Evolutionary conservation across 2,329 filamentous ascomycete species (phyloP), one percentile per base, ranked within the genome.

Genomic region (Torrubiella hemipterigena): DNA sequence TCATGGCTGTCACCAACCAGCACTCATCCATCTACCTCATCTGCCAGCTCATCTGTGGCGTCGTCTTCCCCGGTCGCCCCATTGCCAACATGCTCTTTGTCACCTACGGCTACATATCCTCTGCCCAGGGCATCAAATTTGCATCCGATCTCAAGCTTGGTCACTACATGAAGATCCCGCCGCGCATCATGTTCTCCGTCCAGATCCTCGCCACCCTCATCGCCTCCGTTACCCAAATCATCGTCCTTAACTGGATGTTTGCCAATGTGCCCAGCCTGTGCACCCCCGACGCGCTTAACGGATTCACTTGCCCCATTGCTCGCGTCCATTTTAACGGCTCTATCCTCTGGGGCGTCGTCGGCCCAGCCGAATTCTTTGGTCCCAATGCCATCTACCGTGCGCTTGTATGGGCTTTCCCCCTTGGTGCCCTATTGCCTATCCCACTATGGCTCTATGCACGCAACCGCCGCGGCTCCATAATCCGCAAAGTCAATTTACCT

Each of bases 21-120:
- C 82, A 91, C 53, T 84, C 77, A 54, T 84, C 78, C 52, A 83
- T 89, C 42, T 91, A 89, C 51, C 68, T 91, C 21, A 82, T 91
- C 44, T 89, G 83, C 51, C 84, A 91, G 54, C 69, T 93, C 35
- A 77, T 91, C 40, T 89, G 82, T 40, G 85, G 85, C 32, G 76
- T 72, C 30, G 65, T 85, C 12, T 93, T 93, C 50, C 84, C 84
- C 1, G 85, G 85, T 17, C 77, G 81, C 2, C 85, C 85, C 2
- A 82, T 93, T 9, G 85, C 84, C 30, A 91, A 93, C 54, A 93
- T 93, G 85, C 82, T 93, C 21, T 93, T 93, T 46, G 83, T 89
- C 29, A 91, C 83, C 0, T 93, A 91, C 50, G 84, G 83, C 38
- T 93, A 91, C 55, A 91, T 91, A 48, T 86, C 81, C 5, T 87